Evolutionary conservation across 2,329 filamentous ascomycete genomes (phyloP), one percentile per base, ranked within the genome.

Genomic region (Aspergillus quadricinctus): DNA sequence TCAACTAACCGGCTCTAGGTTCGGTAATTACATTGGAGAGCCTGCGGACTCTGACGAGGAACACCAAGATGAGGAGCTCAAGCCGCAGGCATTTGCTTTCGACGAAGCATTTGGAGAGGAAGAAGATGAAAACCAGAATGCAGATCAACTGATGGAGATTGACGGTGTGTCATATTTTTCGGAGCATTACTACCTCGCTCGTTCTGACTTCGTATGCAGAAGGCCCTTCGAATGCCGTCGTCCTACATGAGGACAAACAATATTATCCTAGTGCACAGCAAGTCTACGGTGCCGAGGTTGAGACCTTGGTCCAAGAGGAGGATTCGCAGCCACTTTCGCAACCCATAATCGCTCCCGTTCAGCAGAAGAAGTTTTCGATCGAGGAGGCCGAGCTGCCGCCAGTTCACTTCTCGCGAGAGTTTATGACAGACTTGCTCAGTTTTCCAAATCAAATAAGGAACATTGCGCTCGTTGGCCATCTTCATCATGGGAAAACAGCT

Each of bases 241-340:
- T 99, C 56, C 83, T 99, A 48, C 94, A 99, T 77, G 94, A 99
- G 80, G 94, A 99, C 78, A 99, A 99, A 75, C 94, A 97, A 73
- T 99, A 99, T 76, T 99, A 99, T 72, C 94, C 94, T 29, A 96
- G 92, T n/a, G 94, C 94, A 55, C 88, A 93, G 70, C 94, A 99
- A 74, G 87, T 96, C 45, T 99, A 97, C 72, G 94, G 94, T 52
- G 83, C 87, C 66, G 92, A 94, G 76, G 94, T 99, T 66, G 94
- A 99, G 77, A 94, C 93, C 1, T 78, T 96, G 74, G 93, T 99
- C 40, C 90, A 97, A 70, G 94, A 99, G 75, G 94, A 97, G 77
- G 94, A 99, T 79, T 89, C 92, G 57, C 94, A 99, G 73, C 89
- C 92, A 49, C 82, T 99, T 60, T 86, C 90, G 29, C 86, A 97